Conservation (phyloP, 495 filamentous ascomycete species). For the Hypoxylon fuscum region DNA sequence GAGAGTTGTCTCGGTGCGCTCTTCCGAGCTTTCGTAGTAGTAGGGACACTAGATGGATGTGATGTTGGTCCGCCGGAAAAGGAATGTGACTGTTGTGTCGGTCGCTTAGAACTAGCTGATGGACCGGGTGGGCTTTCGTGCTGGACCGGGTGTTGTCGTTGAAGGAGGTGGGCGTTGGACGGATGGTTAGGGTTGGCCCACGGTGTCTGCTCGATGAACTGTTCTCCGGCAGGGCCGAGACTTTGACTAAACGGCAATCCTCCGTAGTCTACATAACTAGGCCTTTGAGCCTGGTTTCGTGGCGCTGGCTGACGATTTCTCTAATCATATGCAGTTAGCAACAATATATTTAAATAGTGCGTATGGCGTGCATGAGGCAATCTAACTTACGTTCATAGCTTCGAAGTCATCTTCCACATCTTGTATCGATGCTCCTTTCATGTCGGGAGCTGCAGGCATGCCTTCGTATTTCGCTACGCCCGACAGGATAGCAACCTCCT, state of each 20-base stretch:
- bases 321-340: constrained; percentile 32
- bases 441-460: constrained; percentile 91
- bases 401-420: constrained; percentile 88
- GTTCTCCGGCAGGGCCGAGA: constrained; percentile 75
- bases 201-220: constrained; percentile 81
- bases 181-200: constrained; percentile 92
- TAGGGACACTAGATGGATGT: constrained; percentile 36
- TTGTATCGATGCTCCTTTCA: constrained; percentile 72
- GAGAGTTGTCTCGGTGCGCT: constrained; percentile 32
- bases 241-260: constrained; percentile 50
- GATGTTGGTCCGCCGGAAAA: constrained; percentile 40
- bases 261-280: constrained; percentile 44
- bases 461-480: constrained; percentile 94
- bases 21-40: constrained; percentile 32
- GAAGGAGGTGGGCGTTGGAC: constrained; percentile 62
- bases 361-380: constrained; percentile 1
- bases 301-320: constrained; percentile 39
- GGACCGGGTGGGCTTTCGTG: constrained; percentile 40
- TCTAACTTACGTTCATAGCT: constrained; percentile 80
- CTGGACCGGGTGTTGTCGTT: constrained; percentile 50
- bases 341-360: neutral
- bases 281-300: constrained; percentile 36
- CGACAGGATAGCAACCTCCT: constrained; percentile 88
- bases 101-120: constrained; percentile 43
- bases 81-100: constrained; percentile 45